Evolutionary conservation across 805 yeast genomes (phyloP), one percentile per base, ranked within the genome.

Genomic region (Candida adriatica): DNA sequence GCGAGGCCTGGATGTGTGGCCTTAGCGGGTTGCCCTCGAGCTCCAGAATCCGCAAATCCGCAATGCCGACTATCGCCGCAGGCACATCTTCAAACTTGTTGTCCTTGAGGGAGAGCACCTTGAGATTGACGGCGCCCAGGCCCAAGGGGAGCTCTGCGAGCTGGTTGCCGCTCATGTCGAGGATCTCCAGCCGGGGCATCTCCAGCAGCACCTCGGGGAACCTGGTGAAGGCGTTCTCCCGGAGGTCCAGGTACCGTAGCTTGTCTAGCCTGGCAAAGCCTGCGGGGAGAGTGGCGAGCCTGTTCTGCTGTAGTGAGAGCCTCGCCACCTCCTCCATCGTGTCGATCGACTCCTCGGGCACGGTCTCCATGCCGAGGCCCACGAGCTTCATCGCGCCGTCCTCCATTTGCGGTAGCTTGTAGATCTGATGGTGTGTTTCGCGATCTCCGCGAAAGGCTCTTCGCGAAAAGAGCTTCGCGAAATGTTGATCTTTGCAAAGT

Each of bases 191-290:
- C 6, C 63, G 60, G 9, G 52, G 45, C 42, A 62, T 51, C 22
- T 52, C 51, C 16, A 52, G 37, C 37, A 73, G 45, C 6, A 64
- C 48, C 1, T 56, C 51, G 0, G 94, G 87, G 27, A 83, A 65
- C 27, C 57, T 62, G 3, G 61, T 42, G 31, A 84, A 63, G 27
- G 58, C 50, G 51, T 84, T 84, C 37, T 65, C 61, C 49, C 82
- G 81, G 27, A 84, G 55, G 51, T 83, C 90, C 35, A 84, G 56
- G 40, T 75, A 79, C 33, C 72, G 61, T 31, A 82, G 55, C 26
- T 61, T 56, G 10, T 62, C 43, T 36, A 80, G 45, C 7, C 58
- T 51, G 6, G 54, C 39, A 46, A 79, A 65, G 29, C 59, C 62
- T 2, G 53, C 46, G 0, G 86, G 83, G 11, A 80, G 51, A 3